A percentile compares a stretch with the other conserved stretches of the same genome.
Evolutionary conservation across 208 protist species (phyloP).

Genomic region (Blechomonas ayalai): DNA sequence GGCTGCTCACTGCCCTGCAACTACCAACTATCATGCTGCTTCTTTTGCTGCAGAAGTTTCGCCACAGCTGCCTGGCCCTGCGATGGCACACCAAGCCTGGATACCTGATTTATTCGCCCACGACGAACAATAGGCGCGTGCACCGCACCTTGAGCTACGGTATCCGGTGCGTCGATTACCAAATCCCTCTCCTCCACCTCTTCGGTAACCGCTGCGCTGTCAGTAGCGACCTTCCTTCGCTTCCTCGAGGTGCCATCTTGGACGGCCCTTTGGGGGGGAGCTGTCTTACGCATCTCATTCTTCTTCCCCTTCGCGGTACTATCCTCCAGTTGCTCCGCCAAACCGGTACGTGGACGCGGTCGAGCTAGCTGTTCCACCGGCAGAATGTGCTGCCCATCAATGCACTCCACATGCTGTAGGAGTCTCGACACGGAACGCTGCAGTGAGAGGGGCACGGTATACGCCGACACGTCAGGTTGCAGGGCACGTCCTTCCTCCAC

Average conservation of each 20-base stretch:
- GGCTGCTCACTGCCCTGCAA: too few relatives aligned
- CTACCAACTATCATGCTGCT: slow-evolving; percentile 27
- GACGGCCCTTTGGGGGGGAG: too few relatives aligned
- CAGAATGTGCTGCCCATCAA: slow-evolving; percentile 34
- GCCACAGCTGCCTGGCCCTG: slow-evolving; percentile 26
- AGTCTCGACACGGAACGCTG: slow-evolving; percentile 19
- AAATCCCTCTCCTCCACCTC: slow-evolving; percentile 47
- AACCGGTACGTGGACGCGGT: background rate
- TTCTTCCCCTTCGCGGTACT: background rate
- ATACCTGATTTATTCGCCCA: slow-evolving; percentile 43
- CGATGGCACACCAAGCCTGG: slow-evolving; percentile 1
- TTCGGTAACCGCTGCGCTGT: background rate
- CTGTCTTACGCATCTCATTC: slow-evolving; percentile 1
- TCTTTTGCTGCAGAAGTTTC: slow-evolving; percentile 26
- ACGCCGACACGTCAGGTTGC: background rate
- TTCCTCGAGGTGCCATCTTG: background rate
- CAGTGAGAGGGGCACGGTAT: slow-evolving; percentile 11
- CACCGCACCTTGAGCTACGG: slow-evolving; percentile 12
- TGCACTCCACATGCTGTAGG: slow-evolving; percentile 24
- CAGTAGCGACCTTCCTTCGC: background rate
- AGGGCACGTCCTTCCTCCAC: slow-evolving; percentile 3
- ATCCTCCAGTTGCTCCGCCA: background rate
- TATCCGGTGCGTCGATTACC: slow-evolving; percentile 34
- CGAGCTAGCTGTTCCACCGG: slow-evolving; percentile 10
- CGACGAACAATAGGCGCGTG: slow-evolving; percentile 50